Evolutionary conservation across 2,329 filamentous ascomycete species (phyloP), one percentile per base, ranked within the genome.

Genomic region (Clonostachys byssicola): DNA sequence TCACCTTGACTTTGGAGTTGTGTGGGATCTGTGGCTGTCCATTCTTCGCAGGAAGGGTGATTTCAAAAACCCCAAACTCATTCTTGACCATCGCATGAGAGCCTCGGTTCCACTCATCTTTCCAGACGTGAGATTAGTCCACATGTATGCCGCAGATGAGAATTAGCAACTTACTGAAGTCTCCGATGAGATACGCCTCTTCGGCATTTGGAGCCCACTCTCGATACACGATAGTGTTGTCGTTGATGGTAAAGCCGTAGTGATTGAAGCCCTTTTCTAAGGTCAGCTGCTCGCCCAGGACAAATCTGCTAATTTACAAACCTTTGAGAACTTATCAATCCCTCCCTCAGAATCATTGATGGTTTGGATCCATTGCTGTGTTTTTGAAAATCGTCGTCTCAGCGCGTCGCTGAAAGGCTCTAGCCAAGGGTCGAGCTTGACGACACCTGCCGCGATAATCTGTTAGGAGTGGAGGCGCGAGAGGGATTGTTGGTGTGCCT

Each of bases 171-270:
- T 56, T 73, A 92, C 88, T 99, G 76, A 97, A 99, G 57, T 97
- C 94, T 51, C 94, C 94, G 57, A 95, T 86, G 45, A 99, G 78
- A 63, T 85, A 91, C 44, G 94, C 94, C 60, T 88, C 78, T 39
- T 82, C 75, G 46, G 91, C 92, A 73, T 91, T 95, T 23, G 94
- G 92, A 1, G 94, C 94, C 94, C 94, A 99, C 78, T 99, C 94
- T 56, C 90, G 81, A 68, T 99, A 99, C 49, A 78, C 75, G 55
- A 99, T 90, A 65, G 92, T 91, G 65, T 89, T 89, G 46, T 81
- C 73, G 61, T 86, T 78, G 50, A 94, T 85, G 56, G 89, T 90
- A 68, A 99, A 82, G 47, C 94, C 94, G 61, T 88, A 96, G 52
- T 78, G 85, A 61, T 97, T 90, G 52, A 83, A 87, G 41, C 94